These are phyloP conservation scores for Micractinium conductrix DNA, from an alignment of 139 green algal species.

Conservation along the genomic window DNA sequence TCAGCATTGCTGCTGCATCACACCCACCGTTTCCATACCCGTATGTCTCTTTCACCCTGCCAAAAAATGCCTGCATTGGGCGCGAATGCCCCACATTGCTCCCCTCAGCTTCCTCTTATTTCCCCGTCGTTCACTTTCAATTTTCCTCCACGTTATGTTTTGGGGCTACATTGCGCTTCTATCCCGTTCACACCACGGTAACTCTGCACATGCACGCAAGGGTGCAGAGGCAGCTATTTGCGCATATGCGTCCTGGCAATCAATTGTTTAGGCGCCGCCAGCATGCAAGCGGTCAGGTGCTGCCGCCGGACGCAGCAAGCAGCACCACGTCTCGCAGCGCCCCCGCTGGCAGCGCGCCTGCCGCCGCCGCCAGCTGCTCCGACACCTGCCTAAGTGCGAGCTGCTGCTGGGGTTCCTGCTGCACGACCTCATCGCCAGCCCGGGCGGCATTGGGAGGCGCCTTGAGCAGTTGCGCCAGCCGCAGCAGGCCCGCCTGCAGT, in stretches of 20 bases:
- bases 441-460: not conserved
- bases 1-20: not conserved
- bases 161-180: not conserved
- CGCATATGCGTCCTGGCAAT: too few species aligned
- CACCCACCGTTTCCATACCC: not conserved
- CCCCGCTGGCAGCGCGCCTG: not conserved
- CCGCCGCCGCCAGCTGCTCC: slow-evolving; percentile 6
- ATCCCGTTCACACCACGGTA: too few species aligned
- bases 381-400: not conserved
- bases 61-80: not conserved
- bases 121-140: too few species aligned
- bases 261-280: too few species aligned
- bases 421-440: not conserved
- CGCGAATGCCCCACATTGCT: too few species aligned
- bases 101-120: too few species aligned
- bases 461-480: slow-evolving; percentile 1
- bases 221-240: too few species aligned
- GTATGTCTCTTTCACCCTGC: not conserved
- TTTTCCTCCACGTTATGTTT: not conserved
- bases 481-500: slow-evolving; percentile 24
- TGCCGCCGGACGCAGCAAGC: too few species aligned
- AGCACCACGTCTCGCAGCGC: not conserved
- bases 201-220: too few species aligned
- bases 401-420: not conserved
- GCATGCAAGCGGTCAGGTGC: too few species aligned